Percentiles rank a stretch among this genome's conserved stretches.
Evolutionary conservation across 805 yeast genomes (phyloP).

Genomic region (Brettanomyces custersianus): DNA sequence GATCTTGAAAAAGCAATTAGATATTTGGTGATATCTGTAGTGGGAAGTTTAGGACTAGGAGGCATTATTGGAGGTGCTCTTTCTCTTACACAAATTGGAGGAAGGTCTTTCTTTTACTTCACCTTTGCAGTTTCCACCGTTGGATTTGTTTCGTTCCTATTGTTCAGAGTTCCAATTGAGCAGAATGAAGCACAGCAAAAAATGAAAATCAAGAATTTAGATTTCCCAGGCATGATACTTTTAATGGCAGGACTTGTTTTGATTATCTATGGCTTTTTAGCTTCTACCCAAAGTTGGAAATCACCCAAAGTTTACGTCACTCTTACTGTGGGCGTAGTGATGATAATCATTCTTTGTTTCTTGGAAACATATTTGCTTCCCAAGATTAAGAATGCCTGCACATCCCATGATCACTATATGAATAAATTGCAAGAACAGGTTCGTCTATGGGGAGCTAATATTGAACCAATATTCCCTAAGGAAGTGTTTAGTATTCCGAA

Average conservation of each 20-base stretch:
- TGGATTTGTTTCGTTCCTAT: conserved; percentile 12
- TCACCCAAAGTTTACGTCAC: conserved; percentile 33
- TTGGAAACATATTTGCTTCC: conserved; percentile 23
- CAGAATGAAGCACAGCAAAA: conserved; percentile 18
- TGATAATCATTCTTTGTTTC: conserved; percentile 18
- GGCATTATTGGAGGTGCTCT: conserved; percentile 38
- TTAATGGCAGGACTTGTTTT: conserved; percentile 29
- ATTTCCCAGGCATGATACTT: conserved; percentile 27
- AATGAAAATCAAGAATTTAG: conserved; percentile 20
- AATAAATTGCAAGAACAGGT: not conserved
- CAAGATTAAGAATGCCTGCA: not conserved
- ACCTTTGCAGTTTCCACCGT: conserved; percentile 24
- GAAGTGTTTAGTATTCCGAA: conserved; percentile 14
- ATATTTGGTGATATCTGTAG: conserved; percentile 14
- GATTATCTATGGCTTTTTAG: conserved; percentile 34
- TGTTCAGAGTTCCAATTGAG: conserved; percentile 21
- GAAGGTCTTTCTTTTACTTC: conserved; percentile 30
- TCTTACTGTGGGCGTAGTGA: conserved; percentile 28
- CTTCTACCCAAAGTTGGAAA: conserved; percentile 36
- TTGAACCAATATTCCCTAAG: conserved; percentile 16
- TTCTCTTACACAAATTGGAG: conserved; percentile 27
- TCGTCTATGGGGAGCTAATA: conserved; percentile 10
- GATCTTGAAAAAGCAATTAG: conserved; percentile 10
- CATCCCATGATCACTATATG: not conserved
- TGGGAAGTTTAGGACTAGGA: conserved; percentile 30